Evolutionary conservation across 352 stramenopile genomes (phyloP).

Genomic region (Pythium grandisporangium): DNA sequence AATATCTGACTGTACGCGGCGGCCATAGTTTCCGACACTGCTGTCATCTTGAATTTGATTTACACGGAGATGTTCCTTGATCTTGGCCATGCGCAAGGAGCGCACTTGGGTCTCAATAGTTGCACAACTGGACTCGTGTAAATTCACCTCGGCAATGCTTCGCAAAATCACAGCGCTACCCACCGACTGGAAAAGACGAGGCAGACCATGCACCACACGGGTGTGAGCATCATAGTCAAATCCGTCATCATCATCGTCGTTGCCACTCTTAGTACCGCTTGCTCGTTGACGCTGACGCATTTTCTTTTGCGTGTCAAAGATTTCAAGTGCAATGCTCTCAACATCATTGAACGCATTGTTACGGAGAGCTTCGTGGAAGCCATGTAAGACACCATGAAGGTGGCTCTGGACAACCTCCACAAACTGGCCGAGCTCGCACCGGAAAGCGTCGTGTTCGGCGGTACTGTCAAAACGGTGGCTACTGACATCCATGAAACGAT

Average conservation of each 20-base stretch:
- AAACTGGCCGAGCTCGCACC: conserved; percentile 36
- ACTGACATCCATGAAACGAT: conserved; percentile 14
- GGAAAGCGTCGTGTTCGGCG: conserved; percentile 8
- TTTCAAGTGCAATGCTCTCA: conserved; percentile 59
- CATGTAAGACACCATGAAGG: conserved; percentile 54
- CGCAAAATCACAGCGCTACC: conserved; percentile 12
- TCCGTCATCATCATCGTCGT: conserved; percentile 6
- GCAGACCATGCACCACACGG: conserved; percentile 11
- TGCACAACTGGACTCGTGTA: conserved; percentile 15
- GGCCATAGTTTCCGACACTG: too few species aligned
- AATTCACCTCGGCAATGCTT: conserved; percentile 13
- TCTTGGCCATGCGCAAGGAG: conserved; percentile 16
- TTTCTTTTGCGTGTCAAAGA: conserved; percentile 66
- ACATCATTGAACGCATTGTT: conserved; percentile 74
- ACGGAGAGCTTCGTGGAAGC: conserved; percentile 71
- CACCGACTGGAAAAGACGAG: conserved; percentile 17
- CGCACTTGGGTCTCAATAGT: conserved; percentile 20
- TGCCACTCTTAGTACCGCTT: not conserved
- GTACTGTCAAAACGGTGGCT: not conserved
- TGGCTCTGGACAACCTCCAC: conserved; percentile 45
- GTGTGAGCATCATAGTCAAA: conserved; percentile 5
- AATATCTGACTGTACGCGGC: conserved; percentile 1
- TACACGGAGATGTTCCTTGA: conserved; percentile 16
- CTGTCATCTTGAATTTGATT: too few species aligned
- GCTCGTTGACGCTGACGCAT: conserved; percentile 18